These are phyloP conservation scores for Ammopiptanthus mongolicus DNA, from an alignment of 306 rosid genomes.

Conservation along the genomic window DNA sequence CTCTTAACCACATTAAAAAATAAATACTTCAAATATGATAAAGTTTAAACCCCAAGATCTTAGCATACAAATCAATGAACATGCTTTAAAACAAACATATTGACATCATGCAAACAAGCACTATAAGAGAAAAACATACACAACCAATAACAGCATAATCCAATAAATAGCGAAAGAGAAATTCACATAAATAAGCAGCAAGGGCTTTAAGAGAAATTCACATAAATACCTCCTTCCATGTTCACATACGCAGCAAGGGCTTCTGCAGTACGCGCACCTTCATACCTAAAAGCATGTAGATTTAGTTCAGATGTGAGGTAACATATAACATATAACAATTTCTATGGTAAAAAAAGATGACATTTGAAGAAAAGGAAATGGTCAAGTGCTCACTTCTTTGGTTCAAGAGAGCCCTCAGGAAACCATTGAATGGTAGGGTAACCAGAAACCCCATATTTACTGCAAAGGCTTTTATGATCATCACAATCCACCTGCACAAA, in stretches of 20 bases:
- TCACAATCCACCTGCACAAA: conserved; percentile 76
- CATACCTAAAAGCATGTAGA: conserved; percentile 48
- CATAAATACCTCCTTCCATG: conserved; percentile 56
- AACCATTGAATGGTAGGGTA: conserved; percentile 90
- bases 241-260: conserved; percentile 76
- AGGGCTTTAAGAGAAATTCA: conserved; percentile 41
- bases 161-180: background rate
- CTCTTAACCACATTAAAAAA: background rate
- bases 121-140: background rate
- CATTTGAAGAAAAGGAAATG: background rate
- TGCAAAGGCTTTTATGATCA: conserved; percentile 70
- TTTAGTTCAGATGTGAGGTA: conserved; percentile 7
- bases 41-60: background rate
- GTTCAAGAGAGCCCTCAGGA: conserved; percentile 76
- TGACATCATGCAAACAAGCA: background rate
- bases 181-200: conserved; percentile 36
- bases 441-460: conserved; percentile 75
- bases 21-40: background rate
- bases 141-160: background rate
- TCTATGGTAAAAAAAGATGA: background rate
- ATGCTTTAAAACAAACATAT: background rate
- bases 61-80: background rate
- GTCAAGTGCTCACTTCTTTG: conserved; percentile 55
- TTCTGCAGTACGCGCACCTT: conserved; percentile 75
- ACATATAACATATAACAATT: background rate